Base-by-base conservation (phyloP, 2,329 filamentous ascomycete species). In the Ophiocordyceps australis region DNA sequence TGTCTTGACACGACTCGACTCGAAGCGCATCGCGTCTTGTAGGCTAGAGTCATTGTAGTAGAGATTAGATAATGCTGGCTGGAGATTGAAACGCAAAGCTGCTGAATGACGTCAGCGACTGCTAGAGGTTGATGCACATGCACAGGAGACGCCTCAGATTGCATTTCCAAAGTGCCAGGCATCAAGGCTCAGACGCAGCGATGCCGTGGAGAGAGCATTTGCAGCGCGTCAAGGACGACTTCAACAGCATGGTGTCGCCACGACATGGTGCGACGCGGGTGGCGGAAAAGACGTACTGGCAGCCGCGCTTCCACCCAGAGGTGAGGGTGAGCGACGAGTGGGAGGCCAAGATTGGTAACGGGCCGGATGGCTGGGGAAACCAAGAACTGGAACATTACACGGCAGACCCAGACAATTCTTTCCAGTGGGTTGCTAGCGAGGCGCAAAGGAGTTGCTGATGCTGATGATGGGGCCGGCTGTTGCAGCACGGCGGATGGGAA, bases 321-420 rank as follows among this genome's bases (percentile, higher is more conserved):
- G 47, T 50, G 3, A 53, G 60, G 0, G 50, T 71, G 4, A 50
- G 49, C 1, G 42, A 49, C 4, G 57, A 68, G 33, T 72, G 68
- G 49, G 47, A 62, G 5, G 57, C 62, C 17, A 63, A 68, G 40
- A 50, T 61, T 24, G 56, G 59, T 16, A 59, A 58, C 18, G 65
- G 65, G 16, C 56, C 54, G n/a, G 56, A 66, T 37, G 65, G 66
- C 20, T 72, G 66, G 66, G 66, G 66, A 14, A 72, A 72, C 38
- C 59, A 66, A 32, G 66, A 72, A 46, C 47, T 64, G 25, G 56
- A 72, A 43, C 59, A 64, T 45, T 72, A 72, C 40, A 62, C 60
- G 5, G 46, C 55, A 18, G 41, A 47, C 9, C 41, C 52, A 1
- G 38, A 48, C 5, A 71, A 71, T 37, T 57, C 57, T 14, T 72